phyloP scores from a whole-genome alignment of 1,139 yeast genomes.

The Hemisphaericaspora subhashii region DNA sequence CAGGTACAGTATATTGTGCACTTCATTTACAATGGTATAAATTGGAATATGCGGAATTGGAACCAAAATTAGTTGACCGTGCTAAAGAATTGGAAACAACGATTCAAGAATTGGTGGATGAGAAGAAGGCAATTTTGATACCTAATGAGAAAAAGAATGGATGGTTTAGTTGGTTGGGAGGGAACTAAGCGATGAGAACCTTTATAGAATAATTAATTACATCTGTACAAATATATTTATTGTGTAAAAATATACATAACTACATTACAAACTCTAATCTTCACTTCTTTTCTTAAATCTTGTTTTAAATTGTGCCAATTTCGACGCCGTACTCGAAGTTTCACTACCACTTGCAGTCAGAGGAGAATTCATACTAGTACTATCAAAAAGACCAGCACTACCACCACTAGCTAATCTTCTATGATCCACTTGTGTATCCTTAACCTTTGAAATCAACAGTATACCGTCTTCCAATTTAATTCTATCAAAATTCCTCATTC shows the following conservation, averaged over 20 bases:
- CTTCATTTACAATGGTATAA: conserved; percentile 36
- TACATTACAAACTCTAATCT: neutral
- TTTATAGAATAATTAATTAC: neutral
- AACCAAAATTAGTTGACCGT: conserved; percentile 22
- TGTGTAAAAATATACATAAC: neutral
- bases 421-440: conserved; percentile 13
- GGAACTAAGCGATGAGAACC: neutral
- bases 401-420: conserved; percentile 21
- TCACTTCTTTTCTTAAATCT: conserved; percentile 25
- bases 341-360: conserved; percentile 7
- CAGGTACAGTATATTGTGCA: conserved; percentile 39
- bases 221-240: neutral
- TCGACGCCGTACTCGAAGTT: conserved; percentile 33
- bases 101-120: conserved; percentile 34
- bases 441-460: conserved; percentile 38
- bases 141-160: conserved; percentile 4
- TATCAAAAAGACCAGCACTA: conserved; percentile 14
- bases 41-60: conserved; percentile 33
- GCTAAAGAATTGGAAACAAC: conserved; percentile 29
- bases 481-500: conserved; percentile 45
- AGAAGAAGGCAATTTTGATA: conserved; percentile 22
- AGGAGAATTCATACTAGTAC: neutral
- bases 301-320: conserved; percentile 44
- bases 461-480: conserved; percentile 44
- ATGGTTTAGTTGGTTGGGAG: conserved; percentile 5